Conservation (phyloP, 176 grass and related monocot genomes). For the Ananas comosus region DNA sequence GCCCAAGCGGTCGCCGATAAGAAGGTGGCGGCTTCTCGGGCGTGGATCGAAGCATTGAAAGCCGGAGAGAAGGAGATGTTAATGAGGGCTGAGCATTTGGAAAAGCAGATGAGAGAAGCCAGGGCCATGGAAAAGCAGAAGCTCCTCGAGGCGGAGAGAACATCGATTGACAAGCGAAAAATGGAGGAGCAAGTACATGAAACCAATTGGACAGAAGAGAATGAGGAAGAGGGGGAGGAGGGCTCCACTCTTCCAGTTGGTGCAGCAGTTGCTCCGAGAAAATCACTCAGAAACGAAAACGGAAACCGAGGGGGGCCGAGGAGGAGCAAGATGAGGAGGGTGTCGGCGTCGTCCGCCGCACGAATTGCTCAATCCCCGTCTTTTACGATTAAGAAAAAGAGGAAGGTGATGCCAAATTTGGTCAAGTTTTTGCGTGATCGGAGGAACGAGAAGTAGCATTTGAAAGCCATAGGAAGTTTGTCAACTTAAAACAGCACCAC, state of each 20-base stretch:
- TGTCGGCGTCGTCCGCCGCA: conserved; percentile 25
- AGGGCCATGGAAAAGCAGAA: conserved; percentile 15
- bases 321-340: conserved; percentile 22
- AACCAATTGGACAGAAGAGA: neutral
- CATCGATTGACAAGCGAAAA: conserved; percentile 17
- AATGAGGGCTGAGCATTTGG: conserved; percentile 26
- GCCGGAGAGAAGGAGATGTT: conserved; percentile 51
- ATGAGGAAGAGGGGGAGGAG: conserved; percentile 22
- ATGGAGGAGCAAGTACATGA: conserved; percentile 29
- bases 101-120: conserved; percentile 28
- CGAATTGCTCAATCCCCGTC: conserved; percentile 45
- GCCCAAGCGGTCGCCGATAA: conserved; percentile 58
- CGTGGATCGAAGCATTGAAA: conserved; percentile 60
- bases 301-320: conserved; percentile 29
- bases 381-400: conserved; percentile 67
- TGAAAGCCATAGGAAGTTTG: no score
- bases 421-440: conserved; percentile 53
- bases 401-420: conserved; percentile 62
- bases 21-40: conserved; percentile 65
- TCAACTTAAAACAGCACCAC: no score
- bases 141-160: conserved; percentile 18
- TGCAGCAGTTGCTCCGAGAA: conserved; percentile 26
- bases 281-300: conserved; percentile 21
- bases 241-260: conserved; percentile 11
- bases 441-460: conserved; percentile 4